Base-by-base conservation (phyloP, 2,329 filamentous ascomycete genomes). In the Venturia aucupariae region DNA sequence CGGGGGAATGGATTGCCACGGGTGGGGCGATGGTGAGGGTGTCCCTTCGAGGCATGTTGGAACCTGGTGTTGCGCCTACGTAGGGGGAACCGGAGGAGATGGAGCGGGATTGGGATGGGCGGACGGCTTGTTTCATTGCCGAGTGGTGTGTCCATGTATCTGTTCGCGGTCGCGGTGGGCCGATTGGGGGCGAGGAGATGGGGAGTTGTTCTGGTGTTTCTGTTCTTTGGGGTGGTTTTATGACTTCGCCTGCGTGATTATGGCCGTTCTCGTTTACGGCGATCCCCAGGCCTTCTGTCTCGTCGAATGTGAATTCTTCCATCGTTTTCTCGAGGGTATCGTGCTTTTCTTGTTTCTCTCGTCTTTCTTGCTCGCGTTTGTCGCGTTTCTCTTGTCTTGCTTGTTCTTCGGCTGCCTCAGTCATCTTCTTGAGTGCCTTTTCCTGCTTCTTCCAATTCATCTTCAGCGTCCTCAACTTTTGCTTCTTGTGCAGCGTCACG, bases 381-480 rank as follows among this genome's bases (percentile, higher is more conserved):
- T 65, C 60, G 22, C 27, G 38, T 17, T 57, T 57, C 30, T 51
- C 67, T 48, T 68, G 66, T 6, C 54, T 68, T 11, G 66, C 64
- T 62, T 64, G 19, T 67, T 70, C 66, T 39, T 66, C 65, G 4
- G 66, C 61, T 15, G 39, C 24, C 17, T 22, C 46, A 3, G 44
- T 60, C 15, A 60, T 57, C 41, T 67, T 67, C n/a, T n/a, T 46
- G 15, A 65, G 39, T 11, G 57, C 57, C 35, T 66, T 67, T 17
- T 39, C 46, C 24, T 62, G 55, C 32, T 60, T 66, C 65, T 72
- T 76, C 8, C 70, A 71, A 7, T 72, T 71, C 60, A 74, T 76
- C 67, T 75, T 76, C 64, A 77, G 70, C 19, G 76, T 70, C 2
- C 73, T 73, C 22, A 77, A 68, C 64, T 74, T 75, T 15, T 69